A percentile compares a stretch with the other conserved stretches of the same genome.
These are phyloP conservation scores for Neurospora sp. DNA, from an alignment of 495 filamentous ascomycete genomes.

Conservation along the genomic window DNA sequence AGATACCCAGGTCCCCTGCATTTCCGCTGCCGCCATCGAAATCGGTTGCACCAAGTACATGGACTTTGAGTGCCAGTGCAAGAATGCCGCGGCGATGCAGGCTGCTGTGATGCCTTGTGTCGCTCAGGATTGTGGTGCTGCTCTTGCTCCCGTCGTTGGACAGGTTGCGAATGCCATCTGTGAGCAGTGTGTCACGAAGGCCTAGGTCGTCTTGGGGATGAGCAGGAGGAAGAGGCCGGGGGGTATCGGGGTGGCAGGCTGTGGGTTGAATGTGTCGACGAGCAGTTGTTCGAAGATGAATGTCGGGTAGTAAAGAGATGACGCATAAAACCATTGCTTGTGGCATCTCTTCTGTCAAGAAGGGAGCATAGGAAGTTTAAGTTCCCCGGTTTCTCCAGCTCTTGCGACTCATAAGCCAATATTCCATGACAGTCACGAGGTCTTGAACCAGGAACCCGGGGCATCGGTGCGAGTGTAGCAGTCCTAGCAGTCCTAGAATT, in stretches of 20 bases:
- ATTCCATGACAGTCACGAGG: not conserved
- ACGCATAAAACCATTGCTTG: not conserved
- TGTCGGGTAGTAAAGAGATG: not conserved
- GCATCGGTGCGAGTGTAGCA: not conserved
- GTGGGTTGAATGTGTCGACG: not conserved
- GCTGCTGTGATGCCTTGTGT: conserved; percentile 8
- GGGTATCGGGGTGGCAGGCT: not conserved
- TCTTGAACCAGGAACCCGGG: not conserved
- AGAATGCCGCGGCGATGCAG: conserved; percentile 5
- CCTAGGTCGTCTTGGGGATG: not conserved
- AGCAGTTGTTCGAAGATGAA: not conserved
- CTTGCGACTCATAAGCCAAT: not conserved
- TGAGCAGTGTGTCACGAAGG: conserved; percentile 1
- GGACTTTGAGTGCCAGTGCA: conserved; percentile 13
- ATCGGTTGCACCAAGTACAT: conserved; percentile 6
- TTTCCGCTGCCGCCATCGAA: not conserved
- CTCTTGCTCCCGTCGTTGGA: conserved; percentile 3
- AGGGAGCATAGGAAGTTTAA: not conserved
- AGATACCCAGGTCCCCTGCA: conserved; percentile 1
- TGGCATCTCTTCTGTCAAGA: not conserved
- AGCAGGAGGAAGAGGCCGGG: too few relatives aligned
- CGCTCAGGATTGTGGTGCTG: not conserved
- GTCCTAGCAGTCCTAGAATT: not conserved
- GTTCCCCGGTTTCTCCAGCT: not conserved
- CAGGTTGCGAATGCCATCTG: conserved; percentile 8